Base-by-base conservation (phyloP, 2,329 filamentous ascomycete species). In the Coniochaeta prunicola region DNA sequence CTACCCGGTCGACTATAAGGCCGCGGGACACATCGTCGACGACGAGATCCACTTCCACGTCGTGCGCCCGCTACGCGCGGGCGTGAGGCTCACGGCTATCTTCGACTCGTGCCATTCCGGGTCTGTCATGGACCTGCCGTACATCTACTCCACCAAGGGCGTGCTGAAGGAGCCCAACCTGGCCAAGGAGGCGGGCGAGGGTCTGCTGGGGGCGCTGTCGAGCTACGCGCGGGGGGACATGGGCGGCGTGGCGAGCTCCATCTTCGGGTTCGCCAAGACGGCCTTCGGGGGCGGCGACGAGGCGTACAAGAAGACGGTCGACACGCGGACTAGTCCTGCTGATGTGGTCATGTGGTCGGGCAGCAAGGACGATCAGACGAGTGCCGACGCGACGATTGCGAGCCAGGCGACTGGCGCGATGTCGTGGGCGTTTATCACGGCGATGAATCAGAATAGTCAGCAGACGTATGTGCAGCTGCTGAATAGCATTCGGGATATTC, bases 311-410 rank as follows among this genome's bases (percentile, higher is more conserved):
- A 87, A 86, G 71, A 90, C 92, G 62, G 81, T 91, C 70, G 83
- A 89, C 64, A 97, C 93, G 45, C 96, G 96, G 77, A 97, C 94
- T 17, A 94, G 89, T 58, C 88, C 92, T 1, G 94, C 94, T 42
- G 94, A 99, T 74, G 94, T 99, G 33, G 85, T 99, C 71, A 96
- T 97, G 90, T 96, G 92, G 89, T 96, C 91, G 61, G 94, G 94
- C 59, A 96, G 91, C 77, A 97, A 96, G 75, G 94, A 99, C 70
- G 85, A 88, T 62, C 94, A 97, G 76, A 99, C 94, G 65, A 96
- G 92, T 60, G 90, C 91, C 75, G 94, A 99, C 73, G 92, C 94
- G 13, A 90, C 86, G 30, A 97, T 97, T 65, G 85, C 82, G 48
- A 86, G 91, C 59, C 83, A 97, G 76, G 93, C 94, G 34, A 99